Evolutionary conservation across 345 rosid genomes (phyloP), one percentile per base, ranked within the genome.

Genomic region (Cardiospermum halicacabum): DNA sequence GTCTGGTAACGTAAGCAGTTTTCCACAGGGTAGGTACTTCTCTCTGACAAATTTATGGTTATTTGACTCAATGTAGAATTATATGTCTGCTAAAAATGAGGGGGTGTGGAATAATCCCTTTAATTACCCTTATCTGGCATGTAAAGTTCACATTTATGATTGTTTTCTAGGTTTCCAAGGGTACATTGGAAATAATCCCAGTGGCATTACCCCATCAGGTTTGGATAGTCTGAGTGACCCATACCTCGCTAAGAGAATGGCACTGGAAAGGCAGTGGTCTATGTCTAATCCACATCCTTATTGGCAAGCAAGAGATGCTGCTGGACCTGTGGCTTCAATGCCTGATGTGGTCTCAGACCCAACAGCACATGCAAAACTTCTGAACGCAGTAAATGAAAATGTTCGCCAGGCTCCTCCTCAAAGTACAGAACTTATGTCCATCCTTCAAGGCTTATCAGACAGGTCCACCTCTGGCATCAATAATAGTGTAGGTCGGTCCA

Each of bases 191-290:
- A 84, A 75, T 68, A 83, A 74, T 63, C 62, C 92, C 72, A 78
- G 72, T 62, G 71, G 70, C 40, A 37, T 78, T 60, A 63, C 85
- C 9, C 59, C 80, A 40, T 74, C 84, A 3, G 92, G 78, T 62
- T 69, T 67, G 54, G 96, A 91, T 70, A 68, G 82, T 74, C 91
- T 75, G 32, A 81, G 73, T 66, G 89, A 83, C 53, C 59, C 85
- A 48, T 78, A 82, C 73, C 88, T 84, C 47, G 91, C 92, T 39
- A 79, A 85, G 83, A 84, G 81, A 81, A 56, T 87, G 78, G 74
- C 86, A 28, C 87, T 91, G 56, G 99, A 91, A 58, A 81, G 75
- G 56, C 99, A 90, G 80, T 83, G 84, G 72, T 73, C 91, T 43
- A 54, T 82, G 47, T 73, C 88, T 4, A 78, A 71, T 77, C 70